Conservation (phyloP, 2,329 filamentous ascomycete genomes). For the Coniochaeta prunicola region DNA sequence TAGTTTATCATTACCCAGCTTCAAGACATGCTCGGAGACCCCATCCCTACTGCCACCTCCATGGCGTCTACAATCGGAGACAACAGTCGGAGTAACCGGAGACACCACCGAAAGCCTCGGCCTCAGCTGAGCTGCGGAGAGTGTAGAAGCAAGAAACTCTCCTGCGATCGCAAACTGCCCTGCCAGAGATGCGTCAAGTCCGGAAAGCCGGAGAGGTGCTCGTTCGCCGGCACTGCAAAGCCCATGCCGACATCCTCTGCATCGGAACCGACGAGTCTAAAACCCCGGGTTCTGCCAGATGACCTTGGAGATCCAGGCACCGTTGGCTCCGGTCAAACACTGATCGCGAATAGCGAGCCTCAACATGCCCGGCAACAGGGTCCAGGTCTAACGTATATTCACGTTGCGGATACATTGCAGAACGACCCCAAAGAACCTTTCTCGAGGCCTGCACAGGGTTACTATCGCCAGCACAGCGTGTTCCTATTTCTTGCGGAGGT, state of each 20-base stretch:
- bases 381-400: no score
- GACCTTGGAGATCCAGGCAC: not conserved
- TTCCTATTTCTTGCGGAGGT: constrained; percentile 16
- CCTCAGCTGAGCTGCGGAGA: constrained; percentile 12
- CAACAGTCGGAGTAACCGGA: not conserved
- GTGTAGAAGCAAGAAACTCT: constrained; percentile 12
- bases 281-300: not conserved
- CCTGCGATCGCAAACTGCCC: constrained; percentile 13
- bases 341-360: not conserved
- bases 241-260: not conserved
- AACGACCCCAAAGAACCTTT: not conserved
- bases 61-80: not conserved
- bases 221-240: constrained; percentile 8
- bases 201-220: constrained; percentile 10
- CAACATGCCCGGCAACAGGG: no score
- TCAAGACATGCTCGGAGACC: not conserved
- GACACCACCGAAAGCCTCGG: constrained; percentile 1
- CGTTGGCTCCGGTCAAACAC: not conserved
- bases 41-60: not conserved
- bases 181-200: constrained; percentile 14
- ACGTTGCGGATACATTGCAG: not conserved
- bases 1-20: no score
- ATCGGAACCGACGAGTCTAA: not conserved
- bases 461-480: constrained; percentile 12
- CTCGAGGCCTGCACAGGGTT: constrained; percentile 9